Evolutionary conservation across 2,329 filamentous ascomycete genomes (phyloP), one percentile per base, ranked within the genome.

Genomic region (Scedosporium boydii): DNA sequence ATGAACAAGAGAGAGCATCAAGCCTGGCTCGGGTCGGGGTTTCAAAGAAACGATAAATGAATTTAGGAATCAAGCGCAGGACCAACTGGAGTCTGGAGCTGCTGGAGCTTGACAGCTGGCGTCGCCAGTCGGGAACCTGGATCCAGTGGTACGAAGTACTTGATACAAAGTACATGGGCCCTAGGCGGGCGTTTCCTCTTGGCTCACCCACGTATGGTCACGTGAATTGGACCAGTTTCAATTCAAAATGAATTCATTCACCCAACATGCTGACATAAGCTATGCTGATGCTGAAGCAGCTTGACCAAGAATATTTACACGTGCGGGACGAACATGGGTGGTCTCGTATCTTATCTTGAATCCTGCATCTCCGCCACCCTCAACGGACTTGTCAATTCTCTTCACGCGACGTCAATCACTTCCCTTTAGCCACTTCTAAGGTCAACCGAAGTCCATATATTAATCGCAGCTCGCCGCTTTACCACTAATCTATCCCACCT

Each of bases 61-160:
- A 58, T 58, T 58, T 58, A 58, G 55, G 55, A 58, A 58, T 58
- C 55, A 38, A 55, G 4, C 51, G 44, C 44, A n/a, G 44, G 23
- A 55, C 51, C 51, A 55, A 18, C 16, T 55, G 51, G 18, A 55
- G 51, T 23, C 23, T 23, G 23, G 18, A 21, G 53, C 53, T 56
- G 21, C 53, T 56, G 53, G 44, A 48, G 44, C 44, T 48, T 23
- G 44, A 48, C 44, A 9, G 21, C 44, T 48, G 21, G 34, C 34
- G 34, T 38, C 34, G 34, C 34, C 34, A 14, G 34, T 14, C 34
- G 10, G 10, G 34, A 38, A 38, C 6, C 29, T 38, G 34, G 34
- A 9, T 14, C 34, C 16, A 51, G 46, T 18, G 46, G n/a, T 51
- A 51, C n/a, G 6, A 18, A 9, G 4, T 51, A 18, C 21, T 51